Evolutionary conservation across 345 rosid genomes (phyloP).

Genomic region (Psidium friedrichsthalianum): DNA sequence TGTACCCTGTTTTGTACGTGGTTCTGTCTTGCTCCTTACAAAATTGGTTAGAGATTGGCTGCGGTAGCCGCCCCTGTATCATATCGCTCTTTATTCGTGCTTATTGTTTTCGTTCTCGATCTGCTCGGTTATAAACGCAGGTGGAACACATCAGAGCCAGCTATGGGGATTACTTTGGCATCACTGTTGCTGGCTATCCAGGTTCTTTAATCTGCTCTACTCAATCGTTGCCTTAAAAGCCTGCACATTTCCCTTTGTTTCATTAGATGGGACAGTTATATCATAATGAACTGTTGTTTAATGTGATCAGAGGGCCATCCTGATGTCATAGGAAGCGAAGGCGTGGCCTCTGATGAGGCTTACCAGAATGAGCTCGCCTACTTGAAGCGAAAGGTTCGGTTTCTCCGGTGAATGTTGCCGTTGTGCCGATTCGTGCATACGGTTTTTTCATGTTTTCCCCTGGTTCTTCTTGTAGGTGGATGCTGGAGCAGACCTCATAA

Average conservation of each 20-base stretch:
- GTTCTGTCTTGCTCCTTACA: neutral
- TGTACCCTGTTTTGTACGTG: neutral
- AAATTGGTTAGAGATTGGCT: neutral
- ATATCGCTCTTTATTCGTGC: neutral
- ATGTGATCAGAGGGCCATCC: constrained; percentile 77
- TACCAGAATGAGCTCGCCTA: constrained; percentile 77
- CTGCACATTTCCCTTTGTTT: neutral
- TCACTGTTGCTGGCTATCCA: constrained; percentile 98
- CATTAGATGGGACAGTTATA: neutral
- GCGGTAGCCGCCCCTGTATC: neutral
- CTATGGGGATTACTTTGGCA: constrained; percentile 86
- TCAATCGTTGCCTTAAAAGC: neutral
- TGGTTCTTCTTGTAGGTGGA: constrained; percentile 46
- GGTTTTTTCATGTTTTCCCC: neutral
- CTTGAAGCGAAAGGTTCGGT: constrained; percentile 65
- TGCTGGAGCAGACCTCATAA: constrained; percentile 89
- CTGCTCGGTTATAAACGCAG: constrained; percentile 10
- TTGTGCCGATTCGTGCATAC: neutral
- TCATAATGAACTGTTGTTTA: neutral
- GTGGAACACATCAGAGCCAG: constrained; percentile 60
- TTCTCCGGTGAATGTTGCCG: neutral
- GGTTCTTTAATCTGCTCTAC: constrained; percentile 20
- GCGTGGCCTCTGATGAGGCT: constrained; percentile 56
- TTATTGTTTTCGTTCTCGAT: neutral
- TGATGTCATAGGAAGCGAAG: constrained; percentile 61